phyloP scores from a whole-genome alignment of 192 early-diverging fungal genomes.

The Anaeromyces robustus region DNA sequence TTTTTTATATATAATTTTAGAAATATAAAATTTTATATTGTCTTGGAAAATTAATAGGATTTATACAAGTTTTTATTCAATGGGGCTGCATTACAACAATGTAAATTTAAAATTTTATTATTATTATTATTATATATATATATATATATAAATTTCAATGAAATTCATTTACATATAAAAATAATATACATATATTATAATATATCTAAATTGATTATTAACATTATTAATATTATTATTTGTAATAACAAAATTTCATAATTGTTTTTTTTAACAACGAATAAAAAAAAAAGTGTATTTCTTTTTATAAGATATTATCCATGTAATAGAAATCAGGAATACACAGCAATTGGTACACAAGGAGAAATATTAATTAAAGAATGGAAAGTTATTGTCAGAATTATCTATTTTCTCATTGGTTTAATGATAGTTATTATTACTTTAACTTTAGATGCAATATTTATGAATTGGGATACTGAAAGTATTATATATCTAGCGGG shows the following conservation, averaged over 20 bases:
- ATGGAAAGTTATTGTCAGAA: not conserved
- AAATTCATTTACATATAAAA: no score
- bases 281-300: not conserved
- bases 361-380: not conserved
- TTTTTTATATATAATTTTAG: not conserved
- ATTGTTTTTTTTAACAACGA: no score
- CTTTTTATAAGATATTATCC: not conserved
- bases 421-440: not conserved
- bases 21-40: not conserved
- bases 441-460: not conserved
- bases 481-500: slow-evolving; percentile 7
- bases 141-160: no score
- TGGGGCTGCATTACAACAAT: not conserved
- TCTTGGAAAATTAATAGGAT: not conserved
- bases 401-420: not conserved
- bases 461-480: not conserved
- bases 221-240: no score
- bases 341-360: not conserved
- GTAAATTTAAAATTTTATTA: not conserved
- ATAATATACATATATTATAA: no score
- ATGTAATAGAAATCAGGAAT: not conserved
- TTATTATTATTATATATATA: no score
- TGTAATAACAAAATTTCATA: no score
- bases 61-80: not conserved
- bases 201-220: no score